Base-by-base conservation (phyloP, 176 grass and related monocot genomes). In the Cymbopogon citratus region DNA sequence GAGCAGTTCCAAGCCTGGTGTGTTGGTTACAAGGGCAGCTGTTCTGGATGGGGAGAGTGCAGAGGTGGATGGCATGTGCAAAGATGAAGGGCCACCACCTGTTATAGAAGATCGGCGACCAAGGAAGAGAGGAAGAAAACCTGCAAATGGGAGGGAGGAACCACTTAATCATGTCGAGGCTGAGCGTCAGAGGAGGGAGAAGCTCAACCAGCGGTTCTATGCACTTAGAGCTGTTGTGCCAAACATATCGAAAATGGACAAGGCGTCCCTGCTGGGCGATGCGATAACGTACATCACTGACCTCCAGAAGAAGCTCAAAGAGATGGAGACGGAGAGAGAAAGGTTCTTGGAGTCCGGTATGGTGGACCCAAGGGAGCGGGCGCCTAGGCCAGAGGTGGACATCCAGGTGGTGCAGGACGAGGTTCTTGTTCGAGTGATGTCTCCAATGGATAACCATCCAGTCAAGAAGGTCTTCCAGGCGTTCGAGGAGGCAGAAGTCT, bases 191-290 rank as follows among this genome's bases (percentile, higher is more conserved):
- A 91, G 96, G 75, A 93, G 96, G 81, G 96, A 98, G 83, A 98
- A 98, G 77, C 89, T 98, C 26, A 98, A 98, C 73, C 96, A 98
- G 85, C 61, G 89, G 45, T 98, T 98, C 72, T 98, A 98, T 19
- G 96, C 96, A 0, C 66, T 98, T 23, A 89, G 96, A 74, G 88
- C 96, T 0, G 92, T 98, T 72, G 96, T 98, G 18, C 96, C 96
- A 1, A 98, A 98, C 79, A 98, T 98, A 73, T 95, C 95, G 2
- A 98, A 95, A 83, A 98, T 98, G 95, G 95, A 98, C 72, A 98
- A 98, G 82, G 96, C 96, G 3, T 98, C 96, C 24, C 80, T 98
- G 29, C 84, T 98, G 35, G 92, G 92, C 0, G 92, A 98, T 25
- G 89, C 96, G 3, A 93, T 95, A 85, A 77, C 87, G 4, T 95